Conservation (phyloP, 2,329 filamentous ascomycete species). For the Xylariales sp. region DNA sequence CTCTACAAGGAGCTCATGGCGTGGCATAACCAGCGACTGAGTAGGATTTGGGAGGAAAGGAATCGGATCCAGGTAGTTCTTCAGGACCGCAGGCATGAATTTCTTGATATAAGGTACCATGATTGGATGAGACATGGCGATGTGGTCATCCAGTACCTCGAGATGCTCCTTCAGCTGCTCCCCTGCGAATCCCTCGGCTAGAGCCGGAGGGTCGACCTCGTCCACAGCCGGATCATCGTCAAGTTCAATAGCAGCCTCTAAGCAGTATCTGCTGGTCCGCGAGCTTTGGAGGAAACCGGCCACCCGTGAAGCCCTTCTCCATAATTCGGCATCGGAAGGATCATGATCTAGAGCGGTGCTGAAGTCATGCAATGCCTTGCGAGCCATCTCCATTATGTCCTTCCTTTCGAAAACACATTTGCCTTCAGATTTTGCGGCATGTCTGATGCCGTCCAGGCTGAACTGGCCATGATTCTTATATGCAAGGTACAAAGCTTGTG, state of each 20-base stretch:
- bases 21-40: constrained; percentile 17
- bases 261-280: constrained; percentile 55
- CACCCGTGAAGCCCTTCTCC: constrained; percentile 56
- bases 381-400: constrained; percentile 32
- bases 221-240: constrained; percentile 61
- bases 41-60: constrained; percentile 55
- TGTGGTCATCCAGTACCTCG: constrained; percentile 46
- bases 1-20: no score
- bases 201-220: constrained; percentile 57
- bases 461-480: constrained; percentile 97
- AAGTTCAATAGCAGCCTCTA: constrained; percentile 62
- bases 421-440: constrained; percentile 35
- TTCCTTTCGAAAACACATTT: constrained; percentile 31
- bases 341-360: constrained; percentile 57
- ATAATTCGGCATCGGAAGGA: constrained; percentile 63
- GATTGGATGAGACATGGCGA: constrained; percentile 55
- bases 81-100: constrained; percentile 45
- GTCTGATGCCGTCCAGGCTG: constrained; percentile 67
- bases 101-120: constrained; percentile 53
- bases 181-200: constrained; percentile 60
- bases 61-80: constrained; percentile 56
- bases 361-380: constrained; percentile 51
- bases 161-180: constrained; percentile 56
- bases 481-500: constrained; percentile 85
- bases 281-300: constrained; percentile 53